Evolutionary conservation across 2,329 filamentous ascomycete species (phyloP).

Genomic region (Raffaelea albimanens): DNA sequence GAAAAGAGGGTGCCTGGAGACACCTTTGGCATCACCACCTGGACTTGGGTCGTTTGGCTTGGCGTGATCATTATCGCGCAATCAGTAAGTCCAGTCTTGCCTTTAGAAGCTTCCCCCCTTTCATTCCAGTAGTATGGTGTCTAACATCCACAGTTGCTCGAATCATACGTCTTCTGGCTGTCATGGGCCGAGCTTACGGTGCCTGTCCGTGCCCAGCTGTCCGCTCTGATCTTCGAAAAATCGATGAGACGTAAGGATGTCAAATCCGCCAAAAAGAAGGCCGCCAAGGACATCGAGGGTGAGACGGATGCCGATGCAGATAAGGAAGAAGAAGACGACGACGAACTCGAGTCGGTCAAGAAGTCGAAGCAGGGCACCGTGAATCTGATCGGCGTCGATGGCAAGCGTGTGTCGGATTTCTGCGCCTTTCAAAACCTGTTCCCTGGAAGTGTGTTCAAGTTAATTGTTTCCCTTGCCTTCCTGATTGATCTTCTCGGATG

Average conservation of each 20-base stretch:
- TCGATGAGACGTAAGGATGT: constrained; percentile 69
- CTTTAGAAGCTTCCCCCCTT: no score
- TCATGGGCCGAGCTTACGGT: constrained; percentile 53
- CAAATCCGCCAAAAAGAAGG: constrained; percentile 47
- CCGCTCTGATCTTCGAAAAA: constrained; percentile 67
- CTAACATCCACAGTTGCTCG: constrained; percentile 44
- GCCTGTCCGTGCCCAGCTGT: constrained; percentile 60
- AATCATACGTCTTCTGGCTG: constrained; percentile 59
- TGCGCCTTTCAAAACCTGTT: constrained; percentile 58
- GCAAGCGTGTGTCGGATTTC: constrained; percentile 60
- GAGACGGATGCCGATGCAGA: constrained; percentile 18
- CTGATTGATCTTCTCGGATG: constrained; percentile 63
- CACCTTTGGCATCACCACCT: constrained; percentile 42
- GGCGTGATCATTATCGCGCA: constrained; percentile 49
- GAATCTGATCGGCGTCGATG: constrained; percentile 71
- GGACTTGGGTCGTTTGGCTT: constrained; percentile 59
- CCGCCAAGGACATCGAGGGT: constrained; percentile 25
- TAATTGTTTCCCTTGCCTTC: constrained; percentile 57
- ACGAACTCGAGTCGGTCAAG: constrained; percentile 34
- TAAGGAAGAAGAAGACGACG: constrained; percentile 35
- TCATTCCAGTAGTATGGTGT: no score
- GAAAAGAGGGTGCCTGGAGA: constrained; percentile 42
- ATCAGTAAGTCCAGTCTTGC: constrained; percentile 21
- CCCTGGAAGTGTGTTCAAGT: constrained; percentile 50
- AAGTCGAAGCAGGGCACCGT: constrained; percentile 61